A percentile compares a stretch with the other conserved stretches of the same genome.
phyloP scores from a whole-genome alignment of 768 basidiomycete species.

The Exsudoporus frostii region DNA sequence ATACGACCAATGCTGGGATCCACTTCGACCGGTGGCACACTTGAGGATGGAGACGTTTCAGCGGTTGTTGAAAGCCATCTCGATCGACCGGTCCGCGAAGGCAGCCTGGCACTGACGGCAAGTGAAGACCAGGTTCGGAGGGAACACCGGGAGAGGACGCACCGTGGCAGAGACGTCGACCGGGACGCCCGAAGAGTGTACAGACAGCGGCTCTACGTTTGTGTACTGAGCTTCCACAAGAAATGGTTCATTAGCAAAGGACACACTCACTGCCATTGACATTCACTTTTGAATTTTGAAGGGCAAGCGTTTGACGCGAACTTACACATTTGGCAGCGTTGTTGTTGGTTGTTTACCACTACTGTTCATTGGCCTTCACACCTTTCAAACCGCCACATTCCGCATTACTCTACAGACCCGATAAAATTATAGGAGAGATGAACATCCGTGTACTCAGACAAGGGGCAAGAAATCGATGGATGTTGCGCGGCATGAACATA shows the following conservation, averaged over 20 bases:
- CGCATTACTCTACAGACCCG: too few relatives aligned
- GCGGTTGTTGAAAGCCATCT: conserved; percentile 57
- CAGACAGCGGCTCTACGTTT: conserved; percentile 21
- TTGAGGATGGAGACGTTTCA: conserved; percentile 39
- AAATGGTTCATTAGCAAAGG: neutral
- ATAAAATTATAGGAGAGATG: too few relatives aligned
- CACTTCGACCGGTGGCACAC: conserved; percentile 37
- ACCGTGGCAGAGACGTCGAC: conserved; percentile 15
- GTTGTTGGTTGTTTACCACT: conserved; percentile 14
- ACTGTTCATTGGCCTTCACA: too few relatives aligned
- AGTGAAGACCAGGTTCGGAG: neutral
- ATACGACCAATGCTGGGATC: conserved; percentile 76
- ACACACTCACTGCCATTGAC: conserved; percentile 27
- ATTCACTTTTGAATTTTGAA: conserved; percentile 14
- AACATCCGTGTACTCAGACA: too few relatives aligned
- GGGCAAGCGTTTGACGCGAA: conserved; percentile 1
- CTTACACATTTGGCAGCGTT: conserved; percentile 21
- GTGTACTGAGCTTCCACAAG: neutral
- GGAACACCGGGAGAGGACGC: neutral
- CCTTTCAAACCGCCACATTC: too few relatives aligned
- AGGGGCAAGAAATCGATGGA: too few relatives aligned
- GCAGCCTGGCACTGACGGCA: conserved; percentile 14
- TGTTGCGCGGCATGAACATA: too few relatives aligned
- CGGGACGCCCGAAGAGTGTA: conserved; percentile 18
- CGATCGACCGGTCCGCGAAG: conserved; percentile 34